phyloP scores from a whole-genome alignment of 2,329 filamentous ascomycete species.

The Diaporthe eres region DNA sequence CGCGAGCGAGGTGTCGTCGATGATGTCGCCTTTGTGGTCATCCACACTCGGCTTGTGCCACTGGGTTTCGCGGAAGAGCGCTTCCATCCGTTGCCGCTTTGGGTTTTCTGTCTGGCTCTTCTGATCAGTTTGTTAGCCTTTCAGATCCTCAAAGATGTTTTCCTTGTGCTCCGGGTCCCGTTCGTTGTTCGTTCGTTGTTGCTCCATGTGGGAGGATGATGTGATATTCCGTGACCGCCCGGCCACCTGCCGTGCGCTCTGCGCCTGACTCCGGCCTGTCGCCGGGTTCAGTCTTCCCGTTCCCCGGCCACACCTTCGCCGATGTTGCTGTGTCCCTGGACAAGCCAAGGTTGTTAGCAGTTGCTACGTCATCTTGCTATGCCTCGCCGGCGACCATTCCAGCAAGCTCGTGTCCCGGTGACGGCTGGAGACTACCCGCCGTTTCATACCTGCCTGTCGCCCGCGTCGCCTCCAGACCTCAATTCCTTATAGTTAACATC shows the following conservation, averaged over 20 bases:
- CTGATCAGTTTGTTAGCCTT: background rate
- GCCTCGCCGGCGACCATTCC: too few species aligned
- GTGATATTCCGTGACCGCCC: conserved; percentile 15
- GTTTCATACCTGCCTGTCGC: background rate
- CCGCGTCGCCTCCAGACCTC: too few species aligned
- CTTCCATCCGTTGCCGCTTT: background rate
- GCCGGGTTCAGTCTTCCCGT: background rate
- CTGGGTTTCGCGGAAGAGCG: background rate
- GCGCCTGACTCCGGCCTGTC: background rate
- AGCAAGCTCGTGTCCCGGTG: too few species aligned
- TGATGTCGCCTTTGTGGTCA: background rate
- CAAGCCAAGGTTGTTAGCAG: background rate
- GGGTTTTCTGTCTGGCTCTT: background rate
- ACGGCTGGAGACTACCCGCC: background rate
- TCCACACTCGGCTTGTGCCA: background rate
- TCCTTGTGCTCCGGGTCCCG: background rate
- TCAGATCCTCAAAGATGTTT: background rate
- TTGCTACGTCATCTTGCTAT: background rate
- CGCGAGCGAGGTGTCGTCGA: background rate
- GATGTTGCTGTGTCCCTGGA: background rate
- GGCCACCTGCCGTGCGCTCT: background rate
- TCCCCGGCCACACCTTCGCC: background rate
- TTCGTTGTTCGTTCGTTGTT: background rate
- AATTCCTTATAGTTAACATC: too few species aligned
- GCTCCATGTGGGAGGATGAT: background rate